Conservation (phyloP, 306 rosid genomes). For the Alnus glutinosa region DNA sequence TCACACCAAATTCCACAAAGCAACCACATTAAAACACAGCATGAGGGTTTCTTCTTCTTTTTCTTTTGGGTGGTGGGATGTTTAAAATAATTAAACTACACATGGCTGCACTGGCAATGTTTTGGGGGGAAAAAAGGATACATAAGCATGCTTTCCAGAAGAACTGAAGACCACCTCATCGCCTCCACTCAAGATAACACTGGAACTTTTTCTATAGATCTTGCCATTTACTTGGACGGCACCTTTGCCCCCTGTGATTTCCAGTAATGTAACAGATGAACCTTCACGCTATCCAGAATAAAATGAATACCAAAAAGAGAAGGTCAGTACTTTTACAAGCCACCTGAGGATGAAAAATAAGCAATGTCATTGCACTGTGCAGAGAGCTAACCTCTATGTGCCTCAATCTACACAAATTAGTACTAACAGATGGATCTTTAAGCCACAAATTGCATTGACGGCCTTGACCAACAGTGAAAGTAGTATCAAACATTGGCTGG, state of each 20-base stretch:
- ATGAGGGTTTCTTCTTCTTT: constrained; percentile 12
- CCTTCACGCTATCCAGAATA: constrained; percentile 58
- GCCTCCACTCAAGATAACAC: constrained; percentile 67
- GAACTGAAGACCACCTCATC: constrained; percentile 82
- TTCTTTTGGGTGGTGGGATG: background rate
- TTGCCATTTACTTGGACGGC: constrained; percentile 75
- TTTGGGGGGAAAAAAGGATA: constrained; percentile 59
- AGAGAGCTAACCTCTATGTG: constrained; percentile 61
- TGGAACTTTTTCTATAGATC: constrained; percentile 46
- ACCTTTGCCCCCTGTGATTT: constrained; percentile 74
- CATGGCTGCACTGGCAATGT: background rate
- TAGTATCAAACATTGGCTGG: constrained; percentile 43
- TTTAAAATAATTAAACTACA: background rate
- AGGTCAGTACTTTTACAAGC: constrained; percentile 23
- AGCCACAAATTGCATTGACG: constrained; percentile 74
- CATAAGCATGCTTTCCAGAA: constrained; percentile 81
- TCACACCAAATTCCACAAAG: background rate
- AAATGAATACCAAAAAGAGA: constrained; percentile 17
- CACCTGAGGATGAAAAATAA: constrained; percentile 17
- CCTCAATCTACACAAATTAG: constrained; percentile 75
- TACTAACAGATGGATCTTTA: constrained; percentile 66
- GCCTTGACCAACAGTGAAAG: constrained; percentile 81
- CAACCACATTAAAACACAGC: constrained; percentile 16
- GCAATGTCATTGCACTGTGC: constrained; percentile 1
- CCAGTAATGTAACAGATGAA: constrained; percentile 69